Evolutionary conservation across 352 stramenopile genomes (phyloP).

Genomic region (Pythium sukuiense): DNA sequence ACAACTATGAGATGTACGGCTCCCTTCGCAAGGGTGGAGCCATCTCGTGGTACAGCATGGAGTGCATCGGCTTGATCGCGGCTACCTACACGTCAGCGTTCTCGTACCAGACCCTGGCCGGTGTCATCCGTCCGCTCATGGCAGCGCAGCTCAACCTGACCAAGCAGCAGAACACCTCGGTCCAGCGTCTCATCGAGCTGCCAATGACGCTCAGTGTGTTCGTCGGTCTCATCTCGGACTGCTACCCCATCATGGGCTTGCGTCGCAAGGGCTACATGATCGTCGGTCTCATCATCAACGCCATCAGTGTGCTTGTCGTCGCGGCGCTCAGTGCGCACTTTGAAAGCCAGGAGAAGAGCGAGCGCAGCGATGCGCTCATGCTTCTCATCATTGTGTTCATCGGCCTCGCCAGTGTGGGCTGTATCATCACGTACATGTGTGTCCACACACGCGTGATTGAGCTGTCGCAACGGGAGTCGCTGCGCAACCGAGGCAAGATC

Average conservation of each 20-base stretch:
- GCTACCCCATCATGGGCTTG: constrained; percentile 88
- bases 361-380: constrained; percentile 35
- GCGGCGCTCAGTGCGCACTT: constrained; percentile 52
- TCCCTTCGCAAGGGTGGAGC: constrained; percentile 63
- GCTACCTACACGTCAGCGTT: constrained; percentile 72
- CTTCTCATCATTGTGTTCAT: constrained; percentile 44
- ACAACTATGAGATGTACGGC: constrained; percentile 72
- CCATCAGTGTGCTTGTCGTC: constrained; percentile 55
- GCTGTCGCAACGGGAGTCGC: constrained; percentile 58
- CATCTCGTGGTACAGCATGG: constrained; percentile 53
- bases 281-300: constrained; percentile 70
- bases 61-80: constrained; percentile 61
- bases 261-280: constrained; percentile 92
- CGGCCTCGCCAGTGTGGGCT: constrained; percentile 50
- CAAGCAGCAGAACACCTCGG: constrained; percentile 41
- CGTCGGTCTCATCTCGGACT: constrained; percentile 88
- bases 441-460: constrained; percentile 66
- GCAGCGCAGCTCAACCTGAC: constrained; percentile 50
- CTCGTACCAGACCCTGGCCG: constrained; percentile 57
- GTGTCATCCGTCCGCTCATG: constrained; percentile 57
- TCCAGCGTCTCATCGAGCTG: constrained; percentile 69
- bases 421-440: constrained; percentile 66
- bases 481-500: constrained; percentile 56
- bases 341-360: constrained; percentile 27
- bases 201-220: constrained; percentile 90